phyloP scores from a whole-genome alignment of 805 yeast genomes.

The Cyberlindnera bimundalis region DNA sequence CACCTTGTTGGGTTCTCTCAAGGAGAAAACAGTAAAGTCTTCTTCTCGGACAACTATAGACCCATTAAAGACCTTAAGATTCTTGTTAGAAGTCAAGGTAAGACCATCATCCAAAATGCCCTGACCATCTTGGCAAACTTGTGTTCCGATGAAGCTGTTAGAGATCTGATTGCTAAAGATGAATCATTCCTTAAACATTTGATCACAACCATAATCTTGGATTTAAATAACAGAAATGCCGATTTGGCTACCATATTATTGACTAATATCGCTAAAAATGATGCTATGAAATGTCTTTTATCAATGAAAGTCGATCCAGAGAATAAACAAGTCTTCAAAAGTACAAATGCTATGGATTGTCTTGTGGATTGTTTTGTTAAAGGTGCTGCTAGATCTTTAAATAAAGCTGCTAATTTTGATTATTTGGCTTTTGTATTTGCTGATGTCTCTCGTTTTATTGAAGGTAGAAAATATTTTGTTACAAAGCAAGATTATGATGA shows the following conservation, averaged over 20 bases:
- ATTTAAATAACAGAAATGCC: slow-evolving; percentile 59
- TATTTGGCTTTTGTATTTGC: slow-evolving; percentile 87
- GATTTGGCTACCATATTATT: slow-evolving; percentile 82
- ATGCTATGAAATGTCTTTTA: slow-evolving; percentile 53
- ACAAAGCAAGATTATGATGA: slow-evolving; percentile 68
- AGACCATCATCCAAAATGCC: slow-evolving; percentile 58
- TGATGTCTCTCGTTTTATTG: slow-evolving; percentile 73
- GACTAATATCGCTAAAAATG: slow-evolving; percentile 81
- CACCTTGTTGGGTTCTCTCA: slow-evolving; percentile 78
- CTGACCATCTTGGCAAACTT: slow-evolving; percentile 79
- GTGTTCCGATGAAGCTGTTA: slow-evolving; percentile 64
- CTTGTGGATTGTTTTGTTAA: slow-evolving; percentile 86
- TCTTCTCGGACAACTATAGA: slow-evolving; percentile 63
- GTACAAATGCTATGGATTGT: slow-evolving; percentile 64
- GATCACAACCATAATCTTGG: slow-evolving; percentile 46
- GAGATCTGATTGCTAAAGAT: slow-evolving; percentile 66
- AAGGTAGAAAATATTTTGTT: slow-evolving; percentile 76
- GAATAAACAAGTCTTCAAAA: slow-evolving; percentile 51
- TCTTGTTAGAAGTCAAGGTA: slow-evolving; percentile 51
- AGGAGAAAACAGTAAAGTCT: slow-evolving; percentile 62
- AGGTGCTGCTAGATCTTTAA: slow-evolving; percentile 70
- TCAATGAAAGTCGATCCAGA: slow-evolving; percentile 33
- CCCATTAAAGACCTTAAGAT: slow-evolving; percentile 71
- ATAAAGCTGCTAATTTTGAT: slow-evolving; percentile 72
- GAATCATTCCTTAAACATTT: slow-evolving; percentile 48